Base-by-base conservation (phyloP, 1,284 basidiomycete genomes). In the Microbotryum scabiosae region DNA sequence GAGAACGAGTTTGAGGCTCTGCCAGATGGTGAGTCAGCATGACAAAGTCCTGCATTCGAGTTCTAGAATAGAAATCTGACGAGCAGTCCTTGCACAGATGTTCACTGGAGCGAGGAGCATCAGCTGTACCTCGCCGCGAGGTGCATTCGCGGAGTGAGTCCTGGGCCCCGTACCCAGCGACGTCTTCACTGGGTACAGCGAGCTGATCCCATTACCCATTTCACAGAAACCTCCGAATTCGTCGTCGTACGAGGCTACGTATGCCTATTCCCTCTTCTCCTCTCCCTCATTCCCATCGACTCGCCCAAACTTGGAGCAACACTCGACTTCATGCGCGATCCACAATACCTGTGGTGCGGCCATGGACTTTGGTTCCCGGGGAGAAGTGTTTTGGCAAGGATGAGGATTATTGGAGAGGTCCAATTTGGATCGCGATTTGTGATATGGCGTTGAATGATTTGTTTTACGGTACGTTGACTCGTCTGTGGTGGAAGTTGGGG, bases 371-470 rank as follows among this genome's bases (percentile, higher is more conserved):
- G 92, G 46, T 92, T 89, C 68, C 81, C 41, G 82, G 84, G 20
- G 89, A 97, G 72, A 83, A 85, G n/a, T 81, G 87, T 59, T 97
- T 90, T 70, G 92, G 91, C 20, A 78, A 84, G 70, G 92, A 86
- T 56, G 93, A 97, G 73, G 88, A 96, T 76, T 97, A 97, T 76
- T 97, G 92, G 92, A 86, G 87, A 70, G 91, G 92, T 4, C 90
- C 93, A 3, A 87, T 97, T 57, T 97, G 92, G 92, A 82, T 96
- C 32, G 92, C 90, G 73, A 91, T 97, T 85, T 96, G 96, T 75
- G 96, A 91, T 73, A 81, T 97, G 66, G 84, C 85, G 23, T 77
- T 97, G 57, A 80, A 82, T 23, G 84, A 89, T 8, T 76, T 96
- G 60, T 79, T 79, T 89, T 73, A 85, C 85, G 74, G 88, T 87